phyloP scores from a whole-genome alignment of 768 basidiomycete species.

The Lepiota venenata region DNA sequence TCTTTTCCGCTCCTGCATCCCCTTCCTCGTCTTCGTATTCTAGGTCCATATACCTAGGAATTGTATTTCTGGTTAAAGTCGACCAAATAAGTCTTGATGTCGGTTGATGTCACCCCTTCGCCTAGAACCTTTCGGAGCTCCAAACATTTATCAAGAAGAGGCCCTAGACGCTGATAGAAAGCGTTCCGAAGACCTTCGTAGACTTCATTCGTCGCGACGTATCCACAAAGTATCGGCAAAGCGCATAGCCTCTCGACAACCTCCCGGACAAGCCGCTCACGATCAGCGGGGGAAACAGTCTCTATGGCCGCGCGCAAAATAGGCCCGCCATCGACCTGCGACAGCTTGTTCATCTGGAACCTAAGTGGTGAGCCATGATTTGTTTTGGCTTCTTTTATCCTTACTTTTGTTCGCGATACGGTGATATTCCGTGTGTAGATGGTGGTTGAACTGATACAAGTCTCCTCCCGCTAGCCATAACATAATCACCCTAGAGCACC shows the following conservation, averaged over 20 bases:
- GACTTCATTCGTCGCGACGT: not conserved
- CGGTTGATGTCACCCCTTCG: constrained; percentile 25
- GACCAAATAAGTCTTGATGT: constrained; percentile 18
- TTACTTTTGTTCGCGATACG: not conserved
- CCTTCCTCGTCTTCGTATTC: constrained; percentile 21
- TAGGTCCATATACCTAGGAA: constrained; percentile 20
- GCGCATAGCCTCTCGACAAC: not conserved
- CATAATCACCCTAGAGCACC: not conserved
- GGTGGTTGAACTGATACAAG: not conserved
- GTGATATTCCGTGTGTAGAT: not conserved
- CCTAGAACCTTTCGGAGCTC: constrained; percentile 23
- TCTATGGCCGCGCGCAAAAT: constrained; percentile 24
- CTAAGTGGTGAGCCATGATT: not conserved
- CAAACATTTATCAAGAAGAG: constrained; percentile 24
- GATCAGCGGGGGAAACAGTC: not conserved
- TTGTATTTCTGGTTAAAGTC: constrained; percentile 11
- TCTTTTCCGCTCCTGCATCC: not conserved
- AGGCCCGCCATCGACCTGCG: constrained; percentile 41
- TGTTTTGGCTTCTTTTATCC: not conserved
- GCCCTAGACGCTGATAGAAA: constrained; percentile 21
- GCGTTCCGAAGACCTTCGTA: constrained; percentile 9
- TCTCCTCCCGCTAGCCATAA: not conserved
- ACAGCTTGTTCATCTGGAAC: constrained; percentile 38
- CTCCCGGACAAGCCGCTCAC: not conserved
- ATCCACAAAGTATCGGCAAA: not conserved